phyloP scores from a whole-genome alignment of 495 filamentous ascomycete genomes.

The Bathelium albidoporum region DNA sequence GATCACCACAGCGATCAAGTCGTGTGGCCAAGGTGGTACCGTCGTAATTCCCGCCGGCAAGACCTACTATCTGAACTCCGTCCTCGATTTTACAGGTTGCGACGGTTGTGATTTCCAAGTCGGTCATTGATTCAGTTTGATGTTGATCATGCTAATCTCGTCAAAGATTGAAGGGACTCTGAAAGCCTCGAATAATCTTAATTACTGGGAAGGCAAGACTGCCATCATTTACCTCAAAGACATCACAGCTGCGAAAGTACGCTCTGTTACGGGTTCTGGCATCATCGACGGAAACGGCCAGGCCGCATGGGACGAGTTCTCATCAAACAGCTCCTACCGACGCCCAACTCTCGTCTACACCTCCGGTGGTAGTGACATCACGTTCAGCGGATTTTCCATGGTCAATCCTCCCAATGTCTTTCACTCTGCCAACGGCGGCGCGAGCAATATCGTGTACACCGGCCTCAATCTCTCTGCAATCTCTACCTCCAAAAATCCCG shows the following conservation, averaged over 20 bases:
- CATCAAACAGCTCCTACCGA: conserved; percentile 27
- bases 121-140: not conserved
- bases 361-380: conserved; percentile 17
- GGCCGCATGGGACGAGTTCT: conserved; percentile 34
- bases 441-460: conserved; percentile 14
- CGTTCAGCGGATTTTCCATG: conserved; percentile 27
- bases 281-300: conserved; percentile 41
- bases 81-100: conserved; percentile 33
- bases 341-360: conserved; percentile 38
- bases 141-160: not conserved
- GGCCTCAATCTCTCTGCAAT: conserved; percentile 30
- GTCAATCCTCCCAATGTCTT: conserved; percentile 40
- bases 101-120: conserved; percentile 34
- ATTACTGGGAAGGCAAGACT: conserved; percentile 33
- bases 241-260: conserved; percentile 27
- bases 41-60: conserved; percentile 35
- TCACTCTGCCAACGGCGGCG: conserved; percentile 29
- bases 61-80: conserved; percentile 35
- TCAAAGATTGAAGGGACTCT: conserved; percentile 27
- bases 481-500: conserved; percentile 29
- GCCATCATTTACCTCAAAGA: conserved; percentile 27
- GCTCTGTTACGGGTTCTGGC: conserved; percentile 33
- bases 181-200: conserved; percentile 30
- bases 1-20: not conserved
- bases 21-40: conserved; percentile 33